Percentiles rank a stretch among this genome's conserved stretches.
Evolutionary conservation across 768 basidiomycete species (phyloP).

Genomic region (Pleurotus sapidus): DNA sequence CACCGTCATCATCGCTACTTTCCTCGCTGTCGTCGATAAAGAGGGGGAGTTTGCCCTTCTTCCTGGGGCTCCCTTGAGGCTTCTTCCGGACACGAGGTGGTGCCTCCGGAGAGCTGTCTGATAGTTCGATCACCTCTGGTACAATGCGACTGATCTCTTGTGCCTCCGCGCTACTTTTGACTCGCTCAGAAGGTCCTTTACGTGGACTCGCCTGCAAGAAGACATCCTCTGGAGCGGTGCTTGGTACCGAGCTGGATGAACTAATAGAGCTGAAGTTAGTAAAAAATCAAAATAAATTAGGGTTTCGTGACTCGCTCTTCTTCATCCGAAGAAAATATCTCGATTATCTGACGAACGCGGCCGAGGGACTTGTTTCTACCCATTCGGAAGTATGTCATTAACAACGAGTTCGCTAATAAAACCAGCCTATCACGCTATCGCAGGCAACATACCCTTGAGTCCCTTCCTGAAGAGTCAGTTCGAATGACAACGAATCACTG

Average conservation of each 20-base stretch:
- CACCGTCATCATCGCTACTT: slow-evolving; percentile 26
- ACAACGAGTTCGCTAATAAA: too few relatives aligned
- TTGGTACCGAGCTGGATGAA: too few relatives aligned
- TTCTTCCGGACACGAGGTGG: slow-evolving; percentile 5
- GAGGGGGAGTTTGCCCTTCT: slow-evolving; percentile 15
- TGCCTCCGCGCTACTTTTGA: too few relatives aligned
- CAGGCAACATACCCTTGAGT: too few relatives aligned
- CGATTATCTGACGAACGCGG: neutral
- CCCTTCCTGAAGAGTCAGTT: too few relatives aligned
- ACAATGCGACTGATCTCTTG: too few relatives aligned
- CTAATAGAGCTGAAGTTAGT: too few relatives aligned
- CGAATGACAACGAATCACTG: too few relatives aligned
- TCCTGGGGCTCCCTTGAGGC: neutral
- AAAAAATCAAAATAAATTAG: too few relatives aligned
- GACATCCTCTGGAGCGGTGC: neutral
- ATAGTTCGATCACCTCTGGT: slow-evolving; percentile 24
- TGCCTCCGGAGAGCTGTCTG: slow-evolving; percentile 20
- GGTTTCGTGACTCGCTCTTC: neutral
- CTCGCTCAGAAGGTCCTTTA: neutral
- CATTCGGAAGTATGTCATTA: too few relatives aligned
- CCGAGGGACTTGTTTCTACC: too few relatives aligned
- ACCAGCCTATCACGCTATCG: too few relatives aligned
- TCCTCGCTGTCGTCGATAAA: slow-evolving; percentile 27
- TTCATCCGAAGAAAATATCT: slow-evolving; percentile 2
- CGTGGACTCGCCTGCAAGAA: neutral